These are phyloP conservation scores for Limonomyces culmigenus DNA, from an alignment of 1,284 basidiomycete species.

Conservation along the genomic window DNA sequence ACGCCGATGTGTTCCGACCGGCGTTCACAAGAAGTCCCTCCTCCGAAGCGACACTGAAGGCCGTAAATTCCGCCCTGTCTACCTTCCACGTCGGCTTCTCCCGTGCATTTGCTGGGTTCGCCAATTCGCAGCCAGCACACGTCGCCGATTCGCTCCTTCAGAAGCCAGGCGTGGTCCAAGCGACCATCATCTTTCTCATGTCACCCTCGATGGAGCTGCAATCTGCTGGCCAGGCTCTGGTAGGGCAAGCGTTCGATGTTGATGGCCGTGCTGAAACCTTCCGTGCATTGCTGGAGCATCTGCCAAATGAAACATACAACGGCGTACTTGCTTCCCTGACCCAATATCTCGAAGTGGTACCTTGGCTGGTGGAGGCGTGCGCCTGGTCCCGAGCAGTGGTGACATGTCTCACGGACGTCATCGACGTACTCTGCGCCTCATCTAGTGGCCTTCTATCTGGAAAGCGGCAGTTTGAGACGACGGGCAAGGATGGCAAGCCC, in stretches of 20 bases:
- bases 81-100: conserved; percentile 45
- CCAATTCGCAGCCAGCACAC: conserved; percentile 35
- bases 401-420: conserved; percentile 78
- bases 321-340: conserved; percentile 61
- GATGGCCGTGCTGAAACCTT: conserved; percentile 80
- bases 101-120: conserved; percentile 40
- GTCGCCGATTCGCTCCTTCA: conserved; percentile 34
- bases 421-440: conserved; percentile 69
- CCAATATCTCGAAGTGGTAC: conserved; percentile 39
- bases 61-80: conserved; percentile 44
- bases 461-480: too few relatives aligned
- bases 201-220: conserved; percentile 68
- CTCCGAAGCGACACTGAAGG: conserved; percentile 19
- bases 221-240: conserved; percentile 53
- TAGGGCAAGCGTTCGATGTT: conserved; percentile 71
- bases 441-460: conserved; percentile 56
- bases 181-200: conserved; percentile 53
- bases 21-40: conserved; percentile 16
- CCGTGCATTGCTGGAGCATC: conserved; percentile 51
- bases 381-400: conserved; percentile 76
- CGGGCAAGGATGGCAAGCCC: too few relatives aligned
- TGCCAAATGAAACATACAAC: conserved; percentile 45
- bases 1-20: conserved; percentile 27
- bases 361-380: conserved; percentile 84
- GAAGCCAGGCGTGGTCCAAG: conserved; percentile 31